A percentile compares a stretch with the other conserved stretches of the same genome.
phyloP scores from a whole-genome alignment of 176 grass and related monocot genomes.

The Triticum urartu region DNA sequence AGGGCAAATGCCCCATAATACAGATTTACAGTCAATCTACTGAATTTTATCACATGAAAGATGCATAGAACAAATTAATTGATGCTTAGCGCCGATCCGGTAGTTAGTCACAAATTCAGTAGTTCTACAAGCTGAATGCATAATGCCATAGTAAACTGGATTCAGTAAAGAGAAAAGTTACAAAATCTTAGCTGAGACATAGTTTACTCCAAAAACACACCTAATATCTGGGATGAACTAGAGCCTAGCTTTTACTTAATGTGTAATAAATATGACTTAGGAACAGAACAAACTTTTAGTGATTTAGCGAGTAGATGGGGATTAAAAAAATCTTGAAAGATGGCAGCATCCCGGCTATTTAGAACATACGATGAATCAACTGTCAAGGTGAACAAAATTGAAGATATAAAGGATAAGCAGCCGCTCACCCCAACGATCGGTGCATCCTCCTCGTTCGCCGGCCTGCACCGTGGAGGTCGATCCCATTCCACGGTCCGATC shows the following conservation, averaged over 20 bases:
- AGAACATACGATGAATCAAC: background rate
- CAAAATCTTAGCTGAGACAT: background rate
- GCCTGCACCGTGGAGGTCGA: conserved; percentile 2
- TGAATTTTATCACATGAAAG: background rate
- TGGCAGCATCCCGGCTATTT: background rate
- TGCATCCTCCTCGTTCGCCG: background rate
- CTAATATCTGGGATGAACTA: background rate
- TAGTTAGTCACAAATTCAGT: background rate
- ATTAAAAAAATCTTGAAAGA: background rate
- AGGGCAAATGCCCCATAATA: background rate
- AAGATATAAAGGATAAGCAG: background rate
- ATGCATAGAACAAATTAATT: background rate
- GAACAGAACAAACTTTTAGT: background rate
- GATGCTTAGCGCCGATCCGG: background rate
- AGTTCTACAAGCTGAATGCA: background rate
- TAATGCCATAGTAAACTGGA: background rate
- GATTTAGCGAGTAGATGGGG: background rate
- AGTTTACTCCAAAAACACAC: background rate
- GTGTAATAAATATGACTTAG: background rate
- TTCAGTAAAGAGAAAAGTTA: background rate
- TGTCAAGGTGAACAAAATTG: background rate
- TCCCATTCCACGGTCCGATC: conserved; percentile 34
- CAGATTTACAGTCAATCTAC: background rate
- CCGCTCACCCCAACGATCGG: background rate
- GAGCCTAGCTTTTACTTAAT: background rate